Evolutionary conservation across 2,329 filamentous ascomycete genomes (phyloP).

Genomic region (Pseudogymnoascus sp.): DNA sequence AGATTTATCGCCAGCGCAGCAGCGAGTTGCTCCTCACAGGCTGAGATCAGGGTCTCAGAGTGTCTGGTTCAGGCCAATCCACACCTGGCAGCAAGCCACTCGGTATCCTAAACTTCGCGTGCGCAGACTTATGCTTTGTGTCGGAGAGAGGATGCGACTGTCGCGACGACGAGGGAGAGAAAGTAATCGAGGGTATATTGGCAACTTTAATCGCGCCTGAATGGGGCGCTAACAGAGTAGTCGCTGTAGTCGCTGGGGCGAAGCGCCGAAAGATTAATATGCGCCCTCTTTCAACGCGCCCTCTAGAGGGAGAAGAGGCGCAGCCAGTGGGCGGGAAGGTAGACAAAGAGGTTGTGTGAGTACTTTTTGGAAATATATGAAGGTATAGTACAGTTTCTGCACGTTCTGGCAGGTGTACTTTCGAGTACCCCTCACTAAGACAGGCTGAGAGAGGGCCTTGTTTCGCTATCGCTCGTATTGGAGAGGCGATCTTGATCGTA

Average conservation of each 20-base stretch:
- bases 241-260: not conserved
- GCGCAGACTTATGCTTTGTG: conserved; percentile 4
- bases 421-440: conserved; percentile 8
- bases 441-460: not conserved
- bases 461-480: conserved; percentile 3
- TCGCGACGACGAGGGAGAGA: not conserved
- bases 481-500: conserved; percentile 1
- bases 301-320: not conserved
- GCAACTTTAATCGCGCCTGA: conserved; percentile 5
- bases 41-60: conserved; percentile 5
- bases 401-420: not conserved
- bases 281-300: conserved; percentile 1
- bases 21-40: conserved; percentile 2
- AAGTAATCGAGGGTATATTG: not conserved
- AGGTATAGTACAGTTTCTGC: not conserved
- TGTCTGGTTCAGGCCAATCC: conserved; percentile 8
- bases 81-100: not conserved
- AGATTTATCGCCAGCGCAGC: conserved; percentile 7
- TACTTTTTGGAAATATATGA: not conserved
- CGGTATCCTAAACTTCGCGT: not conserved
- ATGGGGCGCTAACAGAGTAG: not conserved
- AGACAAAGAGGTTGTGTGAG: not conserved
- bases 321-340: not conserved
- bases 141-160: not conserved
- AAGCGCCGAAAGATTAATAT: conserved; percentile 4